Evolutionary conservation across 2,329 filamentous ascomycete species (phyloP).

Genomic region (Colletotrichum plurivorum): DNA sequence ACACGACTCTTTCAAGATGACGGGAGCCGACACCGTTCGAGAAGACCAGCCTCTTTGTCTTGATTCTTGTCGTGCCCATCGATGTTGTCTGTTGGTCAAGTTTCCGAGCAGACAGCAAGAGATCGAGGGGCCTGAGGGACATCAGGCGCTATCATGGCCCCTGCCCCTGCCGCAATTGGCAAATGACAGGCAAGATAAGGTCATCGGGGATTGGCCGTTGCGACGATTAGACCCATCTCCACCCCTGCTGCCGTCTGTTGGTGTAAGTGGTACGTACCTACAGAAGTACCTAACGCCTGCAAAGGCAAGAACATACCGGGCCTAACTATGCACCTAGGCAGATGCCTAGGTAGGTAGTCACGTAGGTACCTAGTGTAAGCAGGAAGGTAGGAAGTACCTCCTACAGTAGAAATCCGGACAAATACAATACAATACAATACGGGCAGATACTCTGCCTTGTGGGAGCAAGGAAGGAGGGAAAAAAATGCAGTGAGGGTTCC

Average conservation of each 20-base stretch:
- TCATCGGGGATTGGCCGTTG: not conserved
- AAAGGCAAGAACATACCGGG: not conserved
- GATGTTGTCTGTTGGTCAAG: not conserved
- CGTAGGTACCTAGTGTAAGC: no score
- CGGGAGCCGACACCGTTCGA: not conserved
- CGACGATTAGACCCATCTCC: not conserved
- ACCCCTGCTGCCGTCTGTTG: constrained; percentile 7
- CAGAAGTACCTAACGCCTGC: not conserved
- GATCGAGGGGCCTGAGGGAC: not conserved
- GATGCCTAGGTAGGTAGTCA: no score
- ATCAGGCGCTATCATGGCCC: constrained; percentile 8
- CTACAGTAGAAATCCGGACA: no score
- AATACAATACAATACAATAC: no score
- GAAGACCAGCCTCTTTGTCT: constrained; percentile 17
- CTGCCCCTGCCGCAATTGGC: constrained; percentile 9
- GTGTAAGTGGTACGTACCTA: constrained; percentile 5
- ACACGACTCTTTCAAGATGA: not conserved
- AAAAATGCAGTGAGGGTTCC: not conserved
- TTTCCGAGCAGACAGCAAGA: not conserved
- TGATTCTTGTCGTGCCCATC: not conserved
- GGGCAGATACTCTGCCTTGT: no score
- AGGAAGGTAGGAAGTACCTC: no score
- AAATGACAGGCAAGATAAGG: constrained; percentile 9
- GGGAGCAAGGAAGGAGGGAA: not conserved
- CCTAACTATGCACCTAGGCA: no score